Conservation (phyloP, 2,329 filamentous ascomycete species). For the Xylaria sp. region DNA sequence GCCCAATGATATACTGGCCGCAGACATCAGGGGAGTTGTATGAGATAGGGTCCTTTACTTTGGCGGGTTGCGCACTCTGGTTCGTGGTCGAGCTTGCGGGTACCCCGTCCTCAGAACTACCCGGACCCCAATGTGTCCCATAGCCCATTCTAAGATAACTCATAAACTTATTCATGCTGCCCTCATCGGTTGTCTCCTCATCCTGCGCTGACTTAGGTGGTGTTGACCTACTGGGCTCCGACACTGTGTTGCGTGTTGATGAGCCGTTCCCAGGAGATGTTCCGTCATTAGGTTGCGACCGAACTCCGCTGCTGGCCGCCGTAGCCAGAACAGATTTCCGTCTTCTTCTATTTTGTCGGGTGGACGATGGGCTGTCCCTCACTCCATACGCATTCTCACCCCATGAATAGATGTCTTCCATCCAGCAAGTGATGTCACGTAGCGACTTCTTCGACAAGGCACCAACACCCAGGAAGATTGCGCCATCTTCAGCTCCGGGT, state of each 20-base stretch:
- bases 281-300: conserved; percentile 5
- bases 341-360: conserved; percentile 55
- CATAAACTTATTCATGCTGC: conserved; percentile 60
- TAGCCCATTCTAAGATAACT: conserved; percentile 71
- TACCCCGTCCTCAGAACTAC: conserved; percentile 35
- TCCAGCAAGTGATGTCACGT: conserved; percentile 79
- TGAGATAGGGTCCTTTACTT: neutral
- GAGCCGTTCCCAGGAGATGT: conserved; percentile 6
- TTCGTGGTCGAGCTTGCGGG: neutral
- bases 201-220: conserved; percentile 6
- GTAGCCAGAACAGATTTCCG: conserved; percentile 36
- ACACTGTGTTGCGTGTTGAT: conserved; percentile 10
- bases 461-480: conserved; percentile 83
- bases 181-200: conserved; percentile 41
- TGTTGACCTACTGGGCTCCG: conserved; percentile 9
- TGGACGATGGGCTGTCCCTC: conserved; percentile 74
- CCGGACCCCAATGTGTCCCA: conserved; percentile 68
- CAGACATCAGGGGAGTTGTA: conserved; percentile 26
- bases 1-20: conserved; percentile 69
- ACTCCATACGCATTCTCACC: conserved; percentile 87
- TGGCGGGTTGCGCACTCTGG: neutral
- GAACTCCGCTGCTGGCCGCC: conserved; percentile 13
- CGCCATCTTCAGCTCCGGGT: conserved; percentile 76
- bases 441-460: conserved; percentile 74
- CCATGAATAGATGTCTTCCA: conserved; percentile 84